Evolutionary conservation across 257 asterid species (phyloP), one percentile per base, ranked within the genome.

Genomic region (Scutellaria galericulata): DNA sequence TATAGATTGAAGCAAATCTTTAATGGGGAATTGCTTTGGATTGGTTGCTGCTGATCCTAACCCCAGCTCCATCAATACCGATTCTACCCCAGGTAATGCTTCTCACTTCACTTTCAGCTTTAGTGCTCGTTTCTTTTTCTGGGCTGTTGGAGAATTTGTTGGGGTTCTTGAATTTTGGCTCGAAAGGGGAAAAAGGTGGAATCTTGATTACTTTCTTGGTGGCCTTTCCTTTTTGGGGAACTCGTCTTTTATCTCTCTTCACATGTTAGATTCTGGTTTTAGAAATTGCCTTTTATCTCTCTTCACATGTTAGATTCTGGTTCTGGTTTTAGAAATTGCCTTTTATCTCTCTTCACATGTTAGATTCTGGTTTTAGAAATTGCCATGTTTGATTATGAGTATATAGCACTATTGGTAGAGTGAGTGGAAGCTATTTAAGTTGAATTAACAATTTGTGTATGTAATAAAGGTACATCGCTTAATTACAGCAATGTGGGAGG

Each of bases 11-110:
- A 64, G 11, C 6, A 14, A 7, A 14, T 37, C 13, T 22, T 56
- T 74, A 22, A 91, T 91, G 97, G 96, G 97, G 62, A 91, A 91
- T 76, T 91, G 97, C 77, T 83, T 86, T 68, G 88, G 97, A 79
- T 85, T 68, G 66, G 61, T 70, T 60, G 72, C 79, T 37, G 68
- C 59, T 58, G 83, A 83, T 61, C 71, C 80, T 2, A 84, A 76
- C 55, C 85, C 82, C 46, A 78, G 78, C 75, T 76, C 81, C 59
- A 67, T 66, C 45, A 70, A 65, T 37, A 63, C 70, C 60, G 69
- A 72, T 66, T 63, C 92, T 18, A 75, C 86, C 47, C 67, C 67
- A 75, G 97, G 96, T 87, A 74, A 59, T 69, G 53, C 58, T 52
- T 69, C 14, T 41, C 24, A 50, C 70, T n/a, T 61, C 37, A 47